Evolutionary conservation across 306 rosid genomes (phyloP).

Genomic region (Geum urbanum): DNA sequence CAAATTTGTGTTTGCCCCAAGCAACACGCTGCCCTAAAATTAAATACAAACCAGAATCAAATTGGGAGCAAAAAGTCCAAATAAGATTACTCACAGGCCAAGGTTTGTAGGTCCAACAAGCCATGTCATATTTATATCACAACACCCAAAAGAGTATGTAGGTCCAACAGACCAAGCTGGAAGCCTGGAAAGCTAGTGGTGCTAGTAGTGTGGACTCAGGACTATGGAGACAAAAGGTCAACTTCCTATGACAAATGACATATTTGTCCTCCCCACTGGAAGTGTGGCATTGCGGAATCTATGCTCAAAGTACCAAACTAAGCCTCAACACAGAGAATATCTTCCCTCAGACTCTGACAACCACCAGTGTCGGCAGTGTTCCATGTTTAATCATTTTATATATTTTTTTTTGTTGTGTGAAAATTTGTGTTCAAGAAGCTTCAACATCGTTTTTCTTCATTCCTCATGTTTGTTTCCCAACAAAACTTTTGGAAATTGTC

Average conservation of each 20-base stretch:
- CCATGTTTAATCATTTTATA: neutral
- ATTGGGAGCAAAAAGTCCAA: neutral
- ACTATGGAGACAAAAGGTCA: neutral
- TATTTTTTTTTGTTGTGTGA: neutral
- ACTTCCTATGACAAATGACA: neutral
- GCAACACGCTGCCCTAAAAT: neutral
- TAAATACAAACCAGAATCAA: neutral
- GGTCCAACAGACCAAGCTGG: slow-evolving; percentile 12
- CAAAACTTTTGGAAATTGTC: slow-evolving; percentile 2
- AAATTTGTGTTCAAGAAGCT: neutral
- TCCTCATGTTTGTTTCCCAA: slow-evolving; percentile 23
- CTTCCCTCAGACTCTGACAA: slow-evolving; percentile 9
- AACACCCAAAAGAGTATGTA: neutral
- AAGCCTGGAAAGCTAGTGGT: slow-evolving; percentile 1
- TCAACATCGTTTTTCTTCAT: neutral
- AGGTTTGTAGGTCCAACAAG: too few species aligned
- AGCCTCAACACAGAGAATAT: neutral
- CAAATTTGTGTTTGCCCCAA: neutral
- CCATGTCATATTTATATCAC: neutral
- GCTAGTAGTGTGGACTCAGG: neutral
- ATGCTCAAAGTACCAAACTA: neutral
- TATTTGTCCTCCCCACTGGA: neutral
- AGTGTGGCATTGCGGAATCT: neutral
- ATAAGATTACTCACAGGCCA: too few species aligned
- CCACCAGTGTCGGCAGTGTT: slow-evolving; percentile 28